Conservation (phyloP, 805 yeast species). For the Groenewaldozyma tartarivorans region DNA sequence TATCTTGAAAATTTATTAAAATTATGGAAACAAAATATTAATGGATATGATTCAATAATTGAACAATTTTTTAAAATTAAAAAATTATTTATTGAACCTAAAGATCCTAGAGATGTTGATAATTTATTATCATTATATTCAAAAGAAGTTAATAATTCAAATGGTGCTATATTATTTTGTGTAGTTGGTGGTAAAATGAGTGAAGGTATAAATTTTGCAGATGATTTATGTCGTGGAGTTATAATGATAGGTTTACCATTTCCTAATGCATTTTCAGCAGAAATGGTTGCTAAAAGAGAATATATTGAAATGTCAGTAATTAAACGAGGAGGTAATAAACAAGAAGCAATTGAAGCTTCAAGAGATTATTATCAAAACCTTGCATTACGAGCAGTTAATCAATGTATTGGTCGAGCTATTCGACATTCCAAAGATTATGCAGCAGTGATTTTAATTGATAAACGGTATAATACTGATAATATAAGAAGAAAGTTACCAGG, state of each 20-base stretch:
- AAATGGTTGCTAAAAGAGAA: conserved; percentile 58
- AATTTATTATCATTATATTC: conserved; percentile 44
- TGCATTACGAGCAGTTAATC: conserved; percentile 87
- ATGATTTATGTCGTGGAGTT: conserved; percentile 79
- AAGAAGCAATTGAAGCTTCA: conserved; percentile 33
- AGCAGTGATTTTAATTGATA: conserved; percentile 60
- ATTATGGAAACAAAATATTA: conserved; percentile 45
- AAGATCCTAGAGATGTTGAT: conserved; percentile 33
- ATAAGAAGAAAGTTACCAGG: conserved; percentile 51
- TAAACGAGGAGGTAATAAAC: conserved; percentile 36
- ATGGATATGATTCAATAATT: conserved; percentile 20
- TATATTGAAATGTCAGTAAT: conserved; percentile 49
- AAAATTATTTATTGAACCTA: conserved; percentile 44
- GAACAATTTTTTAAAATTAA: conserved; percentile 28
- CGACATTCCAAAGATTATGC: conserved; percentile 79
- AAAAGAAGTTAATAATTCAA: conserved; percentile 25
- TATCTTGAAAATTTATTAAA: conserved; percentile 38
- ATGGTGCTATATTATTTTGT: conserved; percentile 64
- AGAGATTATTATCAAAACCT: conserved; percentile 64
- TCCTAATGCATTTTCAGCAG: conserved; percentile 79
- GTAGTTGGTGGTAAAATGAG: conserved; percentile 91
- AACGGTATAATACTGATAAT: conserved; percentile 34
- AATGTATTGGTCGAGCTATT: conserved; percentile 86
- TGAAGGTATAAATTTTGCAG: conserved; percentile 88
- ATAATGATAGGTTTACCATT: conserved; percentile 83